Evolutionary conservation across 768 basidiomycete genomes (phyloP).

Genomic region (Naganishia friedmannii): DNA sequence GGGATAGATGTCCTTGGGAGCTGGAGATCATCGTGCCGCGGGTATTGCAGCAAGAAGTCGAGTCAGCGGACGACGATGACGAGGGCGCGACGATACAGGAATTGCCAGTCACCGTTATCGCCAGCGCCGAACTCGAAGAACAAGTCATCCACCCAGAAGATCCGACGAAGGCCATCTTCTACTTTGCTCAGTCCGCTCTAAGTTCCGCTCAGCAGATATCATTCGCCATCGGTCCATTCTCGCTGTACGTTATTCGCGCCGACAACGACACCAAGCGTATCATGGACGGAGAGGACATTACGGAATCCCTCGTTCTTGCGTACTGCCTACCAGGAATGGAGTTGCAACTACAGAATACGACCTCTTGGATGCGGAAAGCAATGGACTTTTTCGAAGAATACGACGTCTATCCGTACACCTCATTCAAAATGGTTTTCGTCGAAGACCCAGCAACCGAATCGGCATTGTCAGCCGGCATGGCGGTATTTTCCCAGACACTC

Average conservation of each 20-base stretch:
- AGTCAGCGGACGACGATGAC: slow-evolving; percentile 47
- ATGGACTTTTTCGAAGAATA: slow-evolving; percentile 84
- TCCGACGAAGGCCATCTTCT: slow-evolving; percentile 88
- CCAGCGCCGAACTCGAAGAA: slow-evolving; percentile 91
- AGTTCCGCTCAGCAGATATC: slow-evolving; percentile 96
- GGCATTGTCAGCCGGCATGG: slow-evolving; percentile 79
- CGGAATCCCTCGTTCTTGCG: slow-evolving; percentile 64
- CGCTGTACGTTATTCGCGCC: slow-evolving; percentile 68
- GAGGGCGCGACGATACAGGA: slow-evolving; percentile 50
- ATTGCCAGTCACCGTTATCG: slow-evolving; percentile 76
- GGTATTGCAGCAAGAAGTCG: slow-evolving; percentile 46
- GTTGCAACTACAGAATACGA: slow-evolving; percentile 65
- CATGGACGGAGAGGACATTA: slow-evolving; percentile 53
- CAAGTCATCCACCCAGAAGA: slow-evolving; percentile 94
- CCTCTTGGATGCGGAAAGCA: slow-evolving; percentile 73
- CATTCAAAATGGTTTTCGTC: slow-evolving; percentile 90
- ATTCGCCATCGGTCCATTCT: slow-evolving; percentile 93
- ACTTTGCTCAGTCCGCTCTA: slow-evolving; percentile 78
- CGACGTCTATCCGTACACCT: slow-evolving; percentile 88
- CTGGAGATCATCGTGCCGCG: slow-evolving; percentile 88
- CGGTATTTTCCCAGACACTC: slow-evolving; percentile 73
- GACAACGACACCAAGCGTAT: slow-evolving; percentile 62
- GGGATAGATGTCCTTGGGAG: slow-evolving; percentile 98
- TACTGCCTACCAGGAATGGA: slow-evolving; percentile 92
- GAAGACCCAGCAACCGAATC: slow-evolving; percentile 78